phyloP scores from a whole-genome alignment of 2,329 filamentous ascomycete species.

The Emmonsia crescens region DNA sequence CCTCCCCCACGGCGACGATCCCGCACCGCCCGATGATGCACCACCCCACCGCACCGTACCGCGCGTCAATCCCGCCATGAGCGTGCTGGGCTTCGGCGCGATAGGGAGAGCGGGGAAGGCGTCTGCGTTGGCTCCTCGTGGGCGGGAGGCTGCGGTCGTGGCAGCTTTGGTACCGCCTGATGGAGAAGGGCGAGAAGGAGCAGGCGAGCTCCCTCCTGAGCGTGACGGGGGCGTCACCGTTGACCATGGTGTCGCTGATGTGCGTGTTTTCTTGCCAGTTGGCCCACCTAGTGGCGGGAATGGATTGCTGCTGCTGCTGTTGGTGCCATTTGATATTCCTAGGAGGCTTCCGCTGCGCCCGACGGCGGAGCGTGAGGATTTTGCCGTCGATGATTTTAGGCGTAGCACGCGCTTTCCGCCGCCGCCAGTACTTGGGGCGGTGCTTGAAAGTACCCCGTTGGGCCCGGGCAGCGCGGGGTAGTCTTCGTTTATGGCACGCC shows the following conservation, averaged over 20 bases:
- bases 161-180: background rate
- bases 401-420: slow-evolving; percentile 53
- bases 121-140: slow-evolving; percentile 35
- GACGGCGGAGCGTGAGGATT: slow-evolving; percentile 52
- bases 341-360: slow-evolving; percentile 47
- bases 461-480: slow-evolving; percentile 79
- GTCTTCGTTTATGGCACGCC: slow-evolving; percentile 91
- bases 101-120: slow-evolving; percentile 75
- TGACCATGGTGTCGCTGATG: slow-evolving; percentile 7
- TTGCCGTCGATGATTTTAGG: slow-evolving; percentile 58
- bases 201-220: slow-evolving; percentile 2
- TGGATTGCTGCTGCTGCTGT: slow-evolving; percentile 23
- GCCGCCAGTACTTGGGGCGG: slow-evolving; percentile 46
- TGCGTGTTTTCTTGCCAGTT: slow-evolving; percentile 13
- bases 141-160: background rate
- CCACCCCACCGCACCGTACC: slow-evolving; percentile 37
- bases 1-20: slow-evolving; percentile 29
- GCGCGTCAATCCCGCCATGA: slow-evolving; percentile 39
- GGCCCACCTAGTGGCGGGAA: slow-evolving; percentile 32
- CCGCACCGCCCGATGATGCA: slow-evolving; percentile 23
- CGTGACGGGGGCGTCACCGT: slow-evolving; percentile 1
- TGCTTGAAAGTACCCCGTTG: slow-evolving; percentile 52
- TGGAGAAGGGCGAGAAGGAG: slow-evolving; percentile 9
- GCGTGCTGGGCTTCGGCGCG: slow-evolving; percentile 57
- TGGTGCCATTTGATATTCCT: slow-evolving; percentile 21